Evolutionary conservation across 108 stramenopile species (phyloP).

Genomic region (Tribonema minus): DNA sequence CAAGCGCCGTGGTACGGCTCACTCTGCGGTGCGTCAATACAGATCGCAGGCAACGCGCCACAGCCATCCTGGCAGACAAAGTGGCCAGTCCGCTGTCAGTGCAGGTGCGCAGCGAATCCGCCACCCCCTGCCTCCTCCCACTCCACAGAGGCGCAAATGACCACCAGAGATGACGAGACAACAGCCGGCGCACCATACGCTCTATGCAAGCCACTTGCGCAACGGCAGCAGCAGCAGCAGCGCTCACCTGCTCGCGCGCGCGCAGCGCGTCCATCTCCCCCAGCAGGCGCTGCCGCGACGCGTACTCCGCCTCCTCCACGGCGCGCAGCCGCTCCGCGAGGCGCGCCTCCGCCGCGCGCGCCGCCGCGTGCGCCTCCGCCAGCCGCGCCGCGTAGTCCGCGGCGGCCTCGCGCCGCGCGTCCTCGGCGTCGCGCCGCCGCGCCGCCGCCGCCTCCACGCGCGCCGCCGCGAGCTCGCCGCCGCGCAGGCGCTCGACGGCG

Average conservation of each 20-base stretch:
- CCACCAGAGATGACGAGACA: background rate
- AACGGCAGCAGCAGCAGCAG: background rate
- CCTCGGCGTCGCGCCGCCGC: constrained; percentile 33
- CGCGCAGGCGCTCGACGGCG: constrained; percentile 2
- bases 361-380: background rate
- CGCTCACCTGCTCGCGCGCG: constrained; percentile 23
- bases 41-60: no score
- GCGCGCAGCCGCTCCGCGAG: constrained; percentile 4
- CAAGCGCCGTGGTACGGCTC: no score
- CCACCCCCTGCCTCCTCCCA: background rate
- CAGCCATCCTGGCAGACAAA: no score
- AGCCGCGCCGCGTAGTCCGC: background rate
- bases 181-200: background rate
- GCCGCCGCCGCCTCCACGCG: constrained; percentile 11
- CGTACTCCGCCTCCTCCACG: constrained; percentile 22
- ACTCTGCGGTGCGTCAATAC: no score
- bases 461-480: constrained; percentile 5
- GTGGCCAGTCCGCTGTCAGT: no score
- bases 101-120: no score
- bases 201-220: background rate
- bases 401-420: constrained; percentile 1
- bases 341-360: constrained; percentile 22
- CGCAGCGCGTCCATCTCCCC: constrained; percentile 25
- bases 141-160: background rate
- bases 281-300: constrained; percentile 28